A percentile compares a stretch with the other conserved stretches of the same genome.
These are phyloP conservation scores for Aspergillus vadensis DNA, from an alignment of 2,329 filamentous ascomycete genomes.

Conservation along the genomic window DNA sequence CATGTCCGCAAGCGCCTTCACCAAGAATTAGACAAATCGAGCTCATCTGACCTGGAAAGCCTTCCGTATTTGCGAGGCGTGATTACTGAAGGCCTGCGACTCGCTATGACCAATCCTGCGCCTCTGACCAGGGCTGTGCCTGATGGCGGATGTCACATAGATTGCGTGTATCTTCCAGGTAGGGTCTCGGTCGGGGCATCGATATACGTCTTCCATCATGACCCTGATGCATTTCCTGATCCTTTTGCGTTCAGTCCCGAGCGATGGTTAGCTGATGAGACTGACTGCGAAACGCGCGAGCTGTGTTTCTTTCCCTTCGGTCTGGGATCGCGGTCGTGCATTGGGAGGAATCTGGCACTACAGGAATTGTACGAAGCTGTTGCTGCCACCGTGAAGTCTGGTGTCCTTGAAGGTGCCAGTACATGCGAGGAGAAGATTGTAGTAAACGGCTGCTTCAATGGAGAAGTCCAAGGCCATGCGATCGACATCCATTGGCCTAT, in stretches of 20 bases:
- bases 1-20: not conserved
- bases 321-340: constrained; percentile 4
- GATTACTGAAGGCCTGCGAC: constrained; percentile 5
- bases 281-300: not conserved
- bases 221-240: not conserved
- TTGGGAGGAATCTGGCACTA: constrained; percentile 6
- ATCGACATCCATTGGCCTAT: not conserved
- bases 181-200: not conserved
- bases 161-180: not conserved
- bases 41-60: not conserved
- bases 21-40: not conserved
- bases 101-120: constrained; percentile 7
- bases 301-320: constrained; percentile 6
- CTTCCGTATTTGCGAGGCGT: not conserved
- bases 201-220: constrained; percentile 2
- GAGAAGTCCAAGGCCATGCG: constrained; percentile 1
- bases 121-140: constrained; percentile 1
- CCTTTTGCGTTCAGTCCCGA: constrained; percentile 5
- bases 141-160: not conserved
- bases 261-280: not conserved
- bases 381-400: not conserved
- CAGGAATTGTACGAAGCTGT: not conserved
- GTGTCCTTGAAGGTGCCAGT: not conserved
- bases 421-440: not conserved
- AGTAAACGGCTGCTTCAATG: constrained; percentile 7